Evolutionary conservation across 2,329 filamentous ascomycete genomes (phyloP).

Genomic region (Colletotrichum spaethianum): DNA sequence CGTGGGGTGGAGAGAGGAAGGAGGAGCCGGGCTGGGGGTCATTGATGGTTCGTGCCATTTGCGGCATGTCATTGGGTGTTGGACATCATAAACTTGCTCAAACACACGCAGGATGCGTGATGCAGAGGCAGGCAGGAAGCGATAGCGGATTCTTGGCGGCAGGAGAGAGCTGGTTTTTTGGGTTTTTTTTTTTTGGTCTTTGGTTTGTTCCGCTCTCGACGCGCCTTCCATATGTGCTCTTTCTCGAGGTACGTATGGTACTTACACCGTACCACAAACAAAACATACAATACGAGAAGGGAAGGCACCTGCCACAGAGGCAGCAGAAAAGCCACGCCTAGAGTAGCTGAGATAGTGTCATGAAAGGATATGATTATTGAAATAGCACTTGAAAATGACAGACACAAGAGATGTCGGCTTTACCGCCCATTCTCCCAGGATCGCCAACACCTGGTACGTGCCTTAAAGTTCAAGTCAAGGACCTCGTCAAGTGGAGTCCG

Average conservation of each 20-base stretch:
- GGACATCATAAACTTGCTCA: constrained; percentile 44
- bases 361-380: no score
- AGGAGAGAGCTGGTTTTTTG: not conserved
- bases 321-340: no score
- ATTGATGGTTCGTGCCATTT: not conserved
- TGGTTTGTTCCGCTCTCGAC: not conserved
- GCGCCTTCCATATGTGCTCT: not conserved
- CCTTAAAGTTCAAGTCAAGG: constrained; percentile 9
- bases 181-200: not conserved
- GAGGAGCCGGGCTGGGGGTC: not conserved
- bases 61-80: constrained; percentile 3
- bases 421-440: not conserved
- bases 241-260: no score
- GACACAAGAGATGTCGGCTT: not conserved
- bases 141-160: constrained; percentile 32
- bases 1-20: not conserved
- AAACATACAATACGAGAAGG: no score
- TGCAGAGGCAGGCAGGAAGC: constrained; percentile 18
- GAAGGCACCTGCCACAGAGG: no score
- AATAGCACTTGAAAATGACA: no score
- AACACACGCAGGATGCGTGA: constrained; percentile 42
- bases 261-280: no score
- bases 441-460: not conserved
- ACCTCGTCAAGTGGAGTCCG: constrained; percentile 3
- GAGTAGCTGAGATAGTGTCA: no score